phyloP scores from a whole-genome alignment of 768 basidiomycete species.

The Mycena vulgaris region DNA sequence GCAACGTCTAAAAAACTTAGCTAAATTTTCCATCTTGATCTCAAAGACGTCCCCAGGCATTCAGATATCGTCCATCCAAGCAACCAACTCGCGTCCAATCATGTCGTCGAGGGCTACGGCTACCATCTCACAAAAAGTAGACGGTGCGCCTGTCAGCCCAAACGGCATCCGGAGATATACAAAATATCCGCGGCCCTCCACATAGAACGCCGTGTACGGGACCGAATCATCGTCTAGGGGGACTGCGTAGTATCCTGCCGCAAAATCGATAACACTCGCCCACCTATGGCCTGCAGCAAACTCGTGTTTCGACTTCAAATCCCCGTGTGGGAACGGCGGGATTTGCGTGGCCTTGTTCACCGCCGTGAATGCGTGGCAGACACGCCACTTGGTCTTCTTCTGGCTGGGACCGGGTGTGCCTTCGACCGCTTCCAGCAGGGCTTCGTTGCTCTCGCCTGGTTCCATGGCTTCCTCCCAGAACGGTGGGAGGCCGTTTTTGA shows the following conservation, averaged over 20 bases:
- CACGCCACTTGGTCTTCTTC: constrained; percentile 4
- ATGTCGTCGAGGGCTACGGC: constrained; percentile 45
- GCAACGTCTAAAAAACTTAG: constrained; percentile 49
- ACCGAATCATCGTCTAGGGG: constrained; percentile 39
- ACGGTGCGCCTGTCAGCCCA: constrained; percentile 57
- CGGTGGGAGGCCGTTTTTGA: constrained; percentile 4
- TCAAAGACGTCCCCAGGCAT: no score
- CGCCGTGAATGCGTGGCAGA: constrained; percentile 10
- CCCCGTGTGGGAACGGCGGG: constrained; percentile 51
- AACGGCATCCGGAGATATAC: constrained; percentile 55
- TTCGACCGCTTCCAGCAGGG: constrained; percentile 5
- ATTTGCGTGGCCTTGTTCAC: constrained; percentile 33
- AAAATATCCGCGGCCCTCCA: constrained; percentile 55
- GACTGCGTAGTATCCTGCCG: constrained; percentile 51
- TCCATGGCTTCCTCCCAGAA: constrained; percentile 22
- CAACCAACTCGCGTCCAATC: constrained; percentile 45
- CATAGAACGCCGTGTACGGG: constrained; percentile 55
- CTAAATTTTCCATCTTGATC: no score
- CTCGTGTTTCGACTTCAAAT: constrained; percentile 57
- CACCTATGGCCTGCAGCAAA: constrained; percentile 43
- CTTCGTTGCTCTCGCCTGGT: constrained; percentile 17
- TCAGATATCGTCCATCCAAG: no score
- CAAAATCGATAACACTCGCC: not conserved
- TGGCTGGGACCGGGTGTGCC: not conserved
- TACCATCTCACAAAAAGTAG: constrained; percentile 51